A percentile compares a stretch with the other conserved stretches of the same genome.
Conservation (phyloP, 2,329 filamentous ascomycete genomes). For the Bertia moriformis region DNA sequence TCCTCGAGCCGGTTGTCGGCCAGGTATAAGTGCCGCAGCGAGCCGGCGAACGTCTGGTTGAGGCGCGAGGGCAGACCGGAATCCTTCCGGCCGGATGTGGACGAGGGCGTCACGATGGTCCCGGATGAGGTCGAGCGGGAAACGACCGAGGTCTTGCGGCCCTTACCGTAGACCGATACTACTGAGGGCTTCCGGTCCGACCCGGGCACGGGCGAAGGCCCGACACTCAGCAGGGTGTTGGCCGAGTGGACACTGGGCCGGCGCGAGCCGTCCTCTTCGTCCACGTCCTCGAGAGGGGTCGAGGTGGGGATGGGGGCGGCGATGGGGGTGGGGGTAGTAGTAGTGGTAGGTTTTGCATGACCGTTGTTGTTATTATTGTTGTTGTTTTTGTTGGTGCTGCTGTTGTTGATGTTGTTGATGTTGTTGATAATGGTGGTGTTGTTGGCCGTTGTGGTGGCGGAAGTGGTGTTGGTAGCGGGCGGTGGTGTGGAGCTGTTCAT, state of each 20-base stretch:
- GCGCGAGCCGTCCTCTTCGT: constrained; percentile 36
- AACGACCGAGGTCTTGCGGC: constrained; percentile 70
- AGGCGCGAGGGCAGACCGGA: constrained; percentile 71
- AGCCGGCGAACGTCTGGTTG: constrained; percentile 75
- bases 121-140: constrained; percentile 41
- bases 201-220: constrained; percentile 52
- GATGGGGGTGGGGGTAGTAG: constrained; percentile 11
- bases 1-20: constrained; percentile 91
- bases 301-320: constrained; percentile 24
- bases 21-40: constrained; percentile 69
- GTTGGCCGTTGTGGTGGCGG: too few relatives aligned
- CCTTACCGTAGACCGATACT: constrained; percentile 65
- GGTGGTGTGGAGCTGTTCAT: too few relatives aligned
- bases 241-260: constrained; percentile 70
- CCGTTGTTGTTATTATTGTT: background rate
- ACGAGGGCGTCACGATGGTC: constrained; percentile 34
- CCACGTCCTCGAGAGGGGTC: constrained; percentile 58
- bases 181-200: constrained; percentile 68
- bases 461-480: too few relatives aligned
- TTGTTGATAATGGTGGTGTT: too few relatives aligned
- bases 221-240: constrained; percentile 59
- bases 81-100: constrained; percentile 63
- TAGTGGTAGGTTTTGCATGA: constrained; percentile 4
- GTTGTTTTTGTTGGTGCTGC: constrained; percentile 4
- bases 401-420: constrained; percentile 4